These are phyloP conservation scores for Exutisphaerella laricina DNA, from an alignment of 2,329 filamentous ascomycete species.

Conservation along the genomic window DNA sequence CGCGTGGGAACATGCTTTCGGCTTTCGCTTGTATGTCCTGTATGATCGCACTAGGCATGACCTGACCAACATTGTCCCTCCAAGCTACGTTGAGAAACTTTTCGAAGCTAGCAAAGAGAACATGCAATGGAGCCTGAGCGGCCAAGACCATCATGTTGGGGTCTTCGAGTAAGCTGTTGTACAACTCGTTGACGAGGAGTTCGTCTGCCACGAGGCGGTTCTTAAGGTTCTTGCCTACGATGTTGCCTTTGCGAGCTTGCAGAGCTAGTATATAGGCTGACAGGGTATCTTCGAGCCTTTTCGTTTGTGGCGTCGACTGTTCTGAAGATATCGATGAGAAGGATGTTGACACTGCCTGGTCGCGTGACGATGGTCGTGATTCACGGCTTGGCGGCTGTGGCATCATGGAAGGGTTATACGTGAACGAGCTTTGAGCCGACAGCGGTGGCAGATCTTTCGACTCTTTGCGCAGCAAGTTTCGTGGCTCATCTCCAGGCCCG, in stretches of 20 bases:
- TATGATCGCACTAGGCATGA: constrained; percentile 67
- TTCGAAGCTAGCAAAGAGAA: constrained; percentile 87
- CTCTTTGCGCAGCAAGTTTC: constrained; percentile 24
- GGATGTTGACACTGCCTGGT: constrained; percentile 32
- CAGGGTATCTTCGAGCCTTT: constrained; percentile 77
- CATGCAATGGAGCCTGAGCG: constrained; percentile 70
- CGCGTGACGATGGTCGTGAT: constrained; percentile 31
- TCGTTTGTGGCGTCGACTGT: constrained; percentile 52
- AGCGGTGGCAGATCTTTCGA: constrained; percentile 22
- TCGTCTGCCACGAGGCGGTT: constrained; percentile 67
- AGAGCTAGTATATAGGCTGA: constrained; percentile 76
- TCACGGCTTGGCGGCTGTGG: constrained; percentile 36
- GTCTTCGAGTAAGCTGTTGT: constrained; percentile 80
- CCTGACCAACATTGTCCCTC: constrained; percentile 79
- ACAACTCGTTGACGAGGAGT: constrained; percentile 78
- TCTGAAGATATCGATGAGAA: constrained; percentile 49
- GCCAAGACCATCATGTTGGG: constrained; percentile 71
- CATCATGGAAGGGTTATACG: constrained; percentile 25
- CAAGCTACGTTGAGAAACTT: constrained; percentile 86
- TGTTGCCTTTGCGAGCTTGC: constrained; percentile 79
- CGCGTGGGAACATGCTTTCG: constrained; percentile 61
- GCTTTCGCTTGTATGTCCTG: constrained; percentile 64
- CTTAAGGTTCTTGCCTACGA: constrained; percentile 70
- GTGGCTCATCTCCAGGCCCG: constrained; percentile 38
- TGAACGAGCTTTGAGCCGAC: constrained; percentile 20